A percentile compares a stretch with the other conserved stretches of the same genome.
Evolutionary conservation across 768 basidiomycete genomes (phyloP).

Genomic region (Amylocystis lapponica): DNA sequence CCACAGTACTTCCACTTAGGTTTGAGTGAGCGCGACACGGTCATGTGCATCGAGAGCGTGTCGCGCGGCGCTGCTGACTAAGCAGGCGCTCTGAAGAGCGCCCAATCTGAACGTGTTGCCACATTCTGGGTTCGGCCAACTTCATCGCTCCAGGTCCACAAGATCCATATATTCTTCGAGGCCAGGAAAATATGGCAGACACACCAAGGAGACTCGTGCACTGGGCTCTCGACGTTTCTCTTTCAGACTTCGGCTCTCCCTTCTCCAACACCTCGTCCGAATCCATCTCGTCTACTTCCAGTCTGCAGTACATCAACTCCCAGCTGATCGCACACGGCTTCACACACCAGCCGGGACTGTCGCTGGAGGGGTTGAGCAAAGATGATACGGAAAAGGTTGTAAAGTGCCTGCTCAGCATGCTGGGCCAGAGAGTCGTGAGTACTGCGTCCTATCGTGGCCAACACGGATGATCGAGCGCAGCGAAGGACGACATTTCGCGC

Average conservation of each 20-base stretch:
- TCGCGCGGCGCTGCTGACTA: too few relatives aligned
- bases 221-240: slow-evolving; percentile 45
- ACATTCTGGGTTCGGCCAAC: too few relatives aligned
- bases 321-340: slow-evolving; percentile 85
- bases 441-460: background rate
- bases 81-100: too few relatives aligned
- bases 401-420: slow-evolving; percentile 72
- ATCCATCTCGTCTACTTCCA: slow-evolving; percentile 48
- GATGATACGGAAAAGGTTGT: slow-evolving; percentile 51
- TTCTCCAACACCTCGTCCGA: slow-evolving; percentile 36
- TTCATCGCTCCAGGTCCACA: too few relatives aligned
- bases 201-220: slow-evolving; percentile 46
- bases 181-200: slow-evolving; percentile 14
- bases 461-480: background rate
- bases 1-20: too few relatives aligned
- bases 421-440: slow-evolving; percentile 74
- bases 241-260: slow-evolving; percentile 24
- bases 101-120: too few relatives aligned
- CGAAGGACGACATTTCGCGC: slow-evolving; percentile 68
- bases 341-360: slow-evolving; percentile 53
- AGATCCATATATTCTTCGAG: too few relatives aligned
- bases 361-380: slow-evolving; percentile 56
- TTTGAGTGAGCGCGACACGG: too few relatives aligned
- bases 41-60: too few relatives aligned
- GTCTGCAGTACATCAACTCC: slow-evolving; percentile 72